Evolutionary conservation across 331 rosid genomes (phyloP), one percentile per base, ranked within the genome.

Genomic region (Quercus tomentella): DNA sequence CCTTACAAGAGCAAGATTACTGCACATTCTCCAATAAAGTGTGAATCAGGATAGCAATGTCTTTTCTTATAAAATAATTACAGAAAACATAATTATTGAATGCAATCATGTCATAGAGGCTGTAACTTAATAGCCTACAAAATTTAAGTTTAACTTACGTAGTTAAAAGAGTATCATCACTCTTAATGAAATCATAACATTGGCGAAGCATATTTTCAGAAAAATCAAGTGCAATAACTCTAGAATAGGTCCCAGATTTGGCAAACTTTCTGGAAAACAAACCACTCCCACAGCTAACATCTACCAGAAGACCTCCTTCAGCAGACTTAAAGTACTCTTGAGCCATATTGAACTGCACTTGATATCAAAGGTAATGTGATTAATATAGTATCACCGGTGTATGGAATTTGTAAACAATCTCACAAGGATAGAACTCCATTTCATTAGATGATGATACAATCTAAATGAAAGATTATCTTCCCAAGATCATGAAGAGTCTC

Each of bases 201-300:
- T 95, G 97, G 54, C 93, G 93, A 71, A 95, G 97, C 98, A 93
- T 93, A 84, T 93, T 93, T 79, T 95, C 98, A 16, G 99, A 95
- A 82, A 91, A 93, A 84, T 95, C 98, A 80, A 93, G 92, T 14
- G 96, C 97, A 35, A 88, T 67, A 75, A 95, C 97, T 72, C 88
- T 91, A 79, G 96, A 90, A 79, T 93, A 93, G 2, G 81, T 16
- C 79, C 85, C 92, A 14, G 96, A 90, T 81, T 93, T 86, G 18
- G 93, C 92, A 45, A 95, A 93, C 72, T 95, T 93, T 79, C 96
- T 83, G 25, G 94, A 89, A 86, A 95, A 95, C 86, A 95, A 90
- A 73, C 97, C 99, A 68, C 96, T 95, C 15, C 97, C 99, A 67
- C 98, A 91, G 88, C 97, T 95, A 69, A 90, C 93, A 86, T 95